Evolutionary conservation across 495 filamentous ascomycete genomes (phyloP), one percentile per base, ranked within the genome.

Genomic region (Penicillium paxilli): DNA sequence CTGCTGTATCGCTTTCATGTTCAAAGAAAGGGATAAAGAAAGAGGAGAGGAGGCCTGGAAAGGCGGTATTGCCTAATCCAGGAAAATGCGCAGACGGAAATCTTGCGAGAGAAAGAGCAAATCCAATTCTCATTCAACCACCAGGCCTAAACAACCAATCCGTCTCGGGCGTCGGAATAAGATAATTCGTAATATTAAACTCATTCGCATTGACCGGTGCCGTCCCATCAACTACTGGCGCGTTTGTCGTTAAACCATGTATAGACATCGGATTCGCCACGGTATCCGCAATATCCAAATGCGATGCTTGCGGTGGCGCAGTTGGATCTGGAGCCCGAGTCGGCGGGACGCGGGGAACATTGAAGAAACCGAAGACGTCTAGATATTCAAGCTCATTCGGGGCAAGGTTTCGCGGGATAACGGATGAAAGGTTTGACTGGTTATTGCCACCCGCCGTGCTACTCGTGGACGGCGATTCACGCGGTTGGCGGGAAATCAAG

Each of bases 301-400:
- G 54, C 22, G 49, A 22, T 0, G 9, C 6, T n/a, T 38, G 53
- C 26, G 16, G 45, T 17, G 12, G 51, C n/a, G n/a, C n/a, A n/a
- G n/a, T 23, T 3, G 67, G 54, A 26, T 71, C 71, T n/a, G 68
- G 57, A 3, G 66, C 65, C 4, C 70, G 59, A 1, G 67, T 44
- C 8, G 64, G 55, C 11, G 88, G 86, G 7, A 94, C 73, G 16
- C 90, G 76, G 4, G 91, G 91, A 40, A 94, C 82, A 68, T 95
- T 95, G 76, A 95, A 96, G 72, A 92, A 95, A 55, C 92, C 89
- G 66, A 96, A 96, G 2, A 95, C 89, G 63, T 96, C 90, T n/a
- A 95, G 73, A 60, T 92, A 95, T 59, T 95, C 91, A 10, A 94
- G 74, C 52, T 96, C 89, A 64, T 92, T 89, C 8, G 87, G 82